Evolutionary conservation across 495 filamentous ascomycete genomes (phyloP).

Genomic region (Elasticomyces elasticus): DNA sequence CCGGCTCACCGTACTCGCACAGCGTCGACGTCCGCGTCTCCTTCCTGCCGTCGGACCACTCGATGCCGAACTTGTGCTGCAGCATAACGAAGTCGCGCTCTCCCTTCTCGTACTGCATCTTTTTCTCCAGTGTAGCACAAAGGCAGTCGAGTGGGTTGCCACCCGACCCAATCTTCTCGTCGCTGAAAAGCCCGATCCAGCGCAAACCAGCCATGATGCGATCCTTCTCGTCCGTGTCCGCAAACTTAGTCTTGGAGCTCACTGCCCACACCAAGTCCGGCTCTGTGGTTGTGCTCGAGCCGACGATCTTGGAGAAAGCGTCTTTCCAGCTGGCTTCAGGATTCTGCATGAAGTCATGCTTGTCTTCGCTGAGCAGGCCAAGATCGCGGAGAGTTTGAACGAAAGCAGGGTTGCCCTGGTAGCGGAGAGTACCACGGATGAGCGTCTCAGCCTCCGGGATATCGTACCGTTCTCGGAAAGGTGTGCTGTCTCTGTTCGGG

Average conservation of each 20-base stretch:
- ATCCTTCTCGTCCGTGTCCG: slow-evolving; percentile 58
- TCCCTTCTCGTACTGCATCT: slow-evolving; percentile 76
- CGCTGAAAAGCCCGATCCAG: slow-evolving; percentile 84
- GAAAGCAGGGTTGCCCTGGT: slow-evolving; percentile 80
- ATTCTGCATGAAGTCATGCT: slow-evolving; percentile 47
- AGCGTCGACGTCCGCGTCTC: slow-evolving; percentile 75
- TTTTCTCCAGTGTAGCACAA: slow-evolving; percentile 79
- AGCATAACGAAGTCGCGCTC: slow-evolving; percentile 81
- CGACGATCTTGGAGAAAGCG: slow-evolving; percentile 63
- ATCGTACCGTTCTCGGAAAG: slow-evolving; percentile 77
- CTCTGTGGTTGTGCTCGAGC: slow-evolving; percentile 49
- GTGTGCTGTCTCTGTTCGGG: slow-evolving; percentile 81
- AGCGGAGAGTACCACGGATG: slow-evolving; percentile 68
- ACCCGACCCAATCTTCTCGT: slow-evolving; percentile 58
- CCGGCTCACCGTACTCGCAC: slow-evolving; percentile 71
- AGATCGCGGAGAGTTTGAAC: slow-evolving; percentile 78
- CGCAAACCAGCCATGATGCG: slow-evolving; percentile 66
- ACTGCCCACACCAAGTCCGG: slow-evolving; percentile 63
- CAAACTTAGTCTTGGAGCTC: slow-evolving; percentile 63
- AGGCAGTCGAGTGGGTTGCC: slow-evolving; percentile 37
- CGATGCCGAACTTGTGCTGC: slow-evolving; percentile 88
- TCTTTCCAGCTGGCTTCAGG: slow-evolving; percentile 60
- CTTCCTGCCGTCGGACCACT: slow-evolving; percentile 62
- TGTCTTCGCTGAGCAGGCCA: slow-evolving; percentile 66
- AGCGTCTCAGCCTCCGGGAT: slow-evolving; percentile 78